Evolutionary conservation across 2,329 filamentous ascomycete species (phyloP).

Genomic region (Cercospora janseana): DNA sequence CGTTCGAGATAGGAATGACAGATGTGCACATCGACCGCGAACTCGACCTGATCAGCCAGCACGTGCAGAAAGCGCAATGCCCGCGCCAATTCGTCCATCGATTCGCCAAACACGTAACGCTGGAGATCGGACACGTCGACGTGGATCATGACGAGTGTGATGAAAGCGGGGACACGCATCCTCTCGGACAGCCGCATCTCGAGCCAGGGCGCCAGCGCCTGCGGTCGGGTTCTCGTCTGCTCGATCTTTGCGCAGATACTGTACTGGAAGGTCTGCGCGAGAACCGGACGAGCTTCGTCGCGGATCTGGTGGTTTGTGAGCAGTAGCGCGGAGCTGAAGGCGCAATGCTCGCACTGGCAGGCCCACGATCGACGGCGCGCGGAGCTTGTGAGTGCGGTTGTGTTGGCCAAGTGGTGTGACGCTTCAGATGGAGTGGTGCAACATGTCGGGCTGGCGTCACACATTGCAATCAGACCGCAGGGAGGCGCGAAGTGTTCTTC

Average conservation of each 20-base stretch:
- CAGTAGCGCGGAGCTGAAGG: neutral
- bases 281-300: neutral
- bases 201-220: too few species aligned
- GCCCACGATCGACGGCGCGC: neutral
- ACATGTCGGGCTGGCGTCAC: neutral
- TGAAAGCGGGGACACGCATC: neutral
- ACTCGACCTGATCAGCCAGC: neutral
- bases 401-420: neutral
- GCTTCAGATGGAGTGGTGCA: neutral
- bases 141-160: neutral
- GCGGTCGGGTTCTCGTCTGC: too few species aligned
- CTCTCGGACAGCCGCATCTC: too few species aligned
- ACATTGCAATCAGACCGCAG: neutral
- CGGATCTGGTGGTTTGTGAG: neutral
- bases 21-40: neutral
- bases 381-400: neutral
- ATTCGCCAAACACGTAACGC: neutral
- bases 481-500: neutral
- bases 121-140: neutral
- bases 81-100: neutral
- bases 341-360: neutral
- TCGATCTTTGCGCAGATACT: neutral
- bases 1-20: neutral
- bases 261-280: neutral
- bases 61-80: neutral